Evolutionary conservation across 371 early-diverging fungal genomes (phyloP).

Genomic region (Parasitella parasitica): DNA sequence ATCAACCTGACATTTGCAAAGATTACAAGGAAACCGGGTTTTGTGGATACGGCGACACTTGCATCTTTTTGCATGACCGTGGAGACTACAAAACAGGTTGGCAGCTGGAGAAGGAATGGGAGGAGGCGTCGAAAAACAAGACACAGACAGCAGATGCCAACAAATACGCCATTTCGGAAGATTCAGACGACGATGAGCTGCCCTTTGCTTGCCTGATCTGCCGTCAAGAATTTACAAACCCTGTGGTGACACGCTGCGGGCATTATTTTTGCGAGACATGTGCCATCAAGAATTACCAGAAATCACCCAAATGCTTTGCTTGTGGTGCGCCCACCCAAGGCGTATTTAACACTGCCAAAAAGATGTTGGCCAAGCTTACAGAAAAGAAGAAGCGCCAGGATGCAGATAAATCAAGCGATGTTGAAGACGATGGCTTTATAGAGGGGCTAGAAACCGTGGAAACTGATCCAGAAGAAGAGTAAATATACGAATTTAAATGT

Average conservation of each 20-base stretch:
- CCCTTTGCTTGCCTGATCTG: conserved; percentile 96
- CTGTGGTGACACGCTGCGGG: conserved; percentile 89
- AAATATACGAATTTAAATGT: neutral
- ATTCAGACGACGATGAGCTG: conserved; percentile 61
- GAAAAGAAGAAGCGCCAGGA: conserved; percentile 41
- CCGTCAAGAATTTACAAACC: conserved; percentile 79
- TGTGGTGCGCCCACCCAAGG: conserved; percentile 88
- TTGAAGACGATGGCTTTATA: conserved; percentile 28
- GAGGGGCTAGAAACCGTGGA: conserved; percentile 36
- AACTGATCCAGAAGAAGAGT: neutral
- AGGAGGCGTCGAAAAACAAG: conserved; percentile 74
- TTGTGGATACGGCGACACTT: conserved; percentile 97
- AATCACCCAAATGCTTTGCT: conserved; percentile 88
- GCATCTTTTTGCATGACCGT: conserved; percentile 97
- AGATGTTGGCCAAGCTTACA: conserved; percentile 67
- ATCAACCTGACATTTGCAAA: conserved; percentile 97
- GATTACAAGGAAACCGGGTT: conserved; percentile 95
- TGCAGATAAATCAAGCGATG: conserved; percentile 35
- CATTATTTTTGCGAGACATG: conserved; percentile 98
- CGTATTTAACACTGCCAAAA: conserved; percentile 82
- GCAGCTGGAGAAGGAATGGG: conserved; percentile 96
- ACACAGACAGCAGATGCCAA: conserved; percentile 45
- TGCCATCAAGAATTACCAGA: conserved; percentile 78
- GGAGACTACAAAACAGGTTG: conserved; percentile 95
- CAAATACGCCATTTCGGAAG: conserved; percentile 53